These are phyloP conservation scores for Tagetes patula DNA, from an alignment of 129 eudicot genomes.

Conservation along the genomic window DNA sequence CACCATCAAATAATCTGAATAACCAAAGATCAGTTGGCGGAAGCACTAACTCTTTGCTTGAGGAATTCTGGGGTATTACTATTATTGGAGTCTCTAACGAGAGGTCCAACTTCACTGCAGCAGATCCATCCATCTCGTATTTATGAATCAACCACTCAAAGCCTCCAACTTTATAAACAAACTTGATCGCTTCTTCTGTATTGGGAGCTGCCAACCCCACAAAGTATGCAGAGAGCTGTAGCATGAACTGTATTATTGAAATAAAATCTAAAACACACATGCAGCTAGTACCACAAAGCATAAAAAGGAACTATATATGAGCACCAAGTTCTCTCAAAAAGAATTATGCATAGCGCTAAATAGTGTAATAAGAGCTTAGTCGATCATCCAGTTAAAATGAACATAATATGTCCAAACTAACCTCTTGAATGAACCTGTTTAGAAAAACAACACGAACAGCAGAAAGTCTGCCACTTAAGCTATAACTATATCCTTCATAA, in stretches of 20 bases:
- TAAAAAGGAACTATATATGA: constrained; percentile 9
- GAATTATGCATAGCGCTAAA: constrained; percentile 1
- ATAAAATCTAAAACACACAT: not conserved
- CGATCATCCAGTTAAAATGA: constrained; percentile 7
- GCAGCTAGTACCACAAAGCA: constrained; percentile 2
- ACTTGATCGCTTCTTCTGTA: constrained; percentile 89
- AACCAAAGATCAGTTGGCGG: constrained; percentile 6
- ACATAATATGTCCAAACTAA: constrained; percentile 32
- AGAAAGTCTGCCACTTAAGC: constrained; percentile 86
- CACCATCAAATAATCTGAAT: constrained; percentile 18
- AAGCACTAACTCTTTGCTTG: constrained; percentile 81
- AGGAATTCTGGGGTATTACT: constrained; percentile 68
- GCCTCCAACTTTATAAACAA: constrained; percentile 92
- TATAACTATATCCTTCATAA: constrained; percentile 88
- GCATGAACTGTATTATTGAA: constrained; percentile 17
- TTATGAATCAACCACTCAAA: constrained; percentile 94
- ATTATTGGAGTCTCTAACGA: constrained; percentile 84
- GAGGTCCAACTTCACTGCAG: constrained; percentile 88
- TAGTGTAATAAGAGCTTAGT: constrained; percentile 14
- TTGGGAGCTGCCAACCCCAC: constrained; percentile 93
- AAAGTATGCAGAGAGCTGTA: constrained; percentile 83
- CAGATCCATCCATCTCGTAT: constrained; percentile 90
- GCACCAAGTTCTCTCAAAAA: constrained; percentile 18
- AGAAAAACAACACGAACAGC: constrained; percentile 95
- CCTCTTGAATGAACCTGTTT: constrained; percentile 95